These are phyloP conservation scores for Viola pubescens DNA, from an alignment of 441 rosid genomes.

Conservation along the genomic window DNA sequence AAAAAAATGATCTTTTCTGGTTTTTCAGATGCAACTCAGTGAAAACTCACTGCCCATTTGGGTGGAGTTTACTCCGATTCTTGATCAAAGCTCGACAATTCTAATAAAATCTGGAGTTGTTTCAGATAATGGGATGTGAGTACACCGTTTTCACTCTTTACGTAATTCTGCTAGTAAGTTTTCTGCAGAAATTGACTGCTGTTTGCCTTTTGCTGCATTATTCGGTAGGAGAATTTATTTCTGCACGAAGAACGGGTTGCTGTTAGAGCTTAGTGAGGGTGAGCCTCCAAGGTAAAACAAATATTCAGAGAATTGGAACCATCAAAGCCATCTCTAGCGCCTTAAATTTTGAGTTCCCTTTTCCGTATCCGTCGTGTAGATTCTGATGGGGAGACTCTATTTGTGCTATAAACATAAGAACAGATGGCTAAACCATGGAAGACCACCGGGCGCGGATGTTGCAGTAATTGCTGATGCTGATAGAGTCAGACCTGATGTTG, in stretches of 20 bases:
- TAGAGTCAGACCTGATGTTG: slow-evolving; percentile 34
- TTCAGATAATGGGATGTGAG: slow-evolving; percentile 50
- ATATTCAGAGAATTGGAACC: slow-evolving; percentile 7
- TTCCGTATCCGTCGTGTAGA: slow-evolving; percentile 11
- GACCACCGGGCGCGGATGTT: slow-evolving; percentile 58
- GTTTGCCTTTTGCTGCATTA: slow-evolving; percentile 7
- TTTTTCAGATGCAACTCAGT: slow-evolving; percentile 44
- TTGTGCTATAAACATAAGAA: slow-evolving; percentile 28
- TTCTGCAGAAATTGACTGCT: too few species aligned
- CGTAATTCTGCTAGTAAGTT: too few species aligned
- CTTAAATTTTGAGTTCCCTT: slow-evolving; percentile 15
- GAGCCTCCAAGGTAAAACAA: slow-evolving; percentile 51
- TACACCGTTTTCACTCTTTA: slow-evolving; percentile 17
- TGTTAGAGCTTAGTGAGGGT: slow-evolving; percentile 47
- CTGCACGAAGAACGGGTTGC: slow-evolving; percentile 45
- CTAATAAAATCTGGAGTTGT: slow-evolving; percentile 52
- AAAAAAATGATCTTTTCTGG: neutral
- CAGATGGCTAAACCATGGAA: slow-evolving; percentile 68
- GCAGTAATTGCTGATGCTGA: slow-evolving; percentile 52
- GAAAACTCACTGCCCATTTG: slow-evolving; percentile 53
- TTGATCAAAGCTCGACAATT: slow-evolving; percentile 21
- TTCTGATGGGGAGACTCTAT: slow-evolving; percentile 22
- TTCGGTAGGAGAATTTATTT: slow-evolving; percentile 48
- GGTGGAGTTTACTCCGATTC: slow-evolving; percentile 36
- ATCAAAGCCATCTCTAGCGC: neutral